phyloP scores from a whole-genome alignment of 2,329 filamentous ascomycete genomes.

The Aspergillus ustus region DNA sequence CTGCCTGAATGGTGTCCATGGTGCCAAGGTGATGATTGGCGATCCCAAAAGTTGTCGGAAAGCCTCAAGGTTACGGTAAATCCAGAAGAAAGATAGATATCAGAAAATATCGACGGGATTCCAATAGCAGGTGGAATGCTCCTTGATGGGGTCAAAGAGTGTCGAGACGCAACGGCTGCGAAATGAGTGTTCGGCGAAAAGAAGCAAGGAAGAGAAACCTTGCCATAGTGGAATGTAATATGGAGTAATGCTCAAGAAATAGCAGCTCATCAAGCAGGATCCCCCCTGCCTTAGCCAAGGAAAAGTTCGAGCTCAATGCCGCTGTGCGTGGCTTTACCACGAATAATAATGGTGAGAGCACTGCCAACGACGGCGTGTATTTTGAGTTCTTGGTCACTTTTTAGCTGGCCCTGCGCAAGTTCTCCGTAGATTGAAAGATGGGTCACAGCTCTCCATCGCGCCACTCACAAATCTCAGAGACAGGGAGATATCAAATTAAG shows the following conservation, averaged over 20 bases:
- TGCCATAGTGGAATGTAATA: conserved; percentile 30
- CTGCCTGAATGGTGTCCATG: conserved; percentile 9
- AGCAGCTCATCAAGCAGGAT: neutral
- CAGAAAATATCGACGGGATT: neutral
- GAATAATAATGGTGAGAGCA: neutral
- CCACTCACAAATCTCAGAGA: neutral
- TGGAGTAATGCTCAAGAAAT: neutral
- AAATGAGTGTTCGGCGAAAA: neutral
- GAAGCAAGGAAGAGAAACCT: conserved; percentile 29
- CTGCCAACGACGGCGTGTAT: neutral
- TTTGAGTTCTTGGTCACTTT: neutral
- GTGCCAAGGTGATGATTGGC: neutral
- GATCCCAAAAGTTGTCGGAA: neutral
- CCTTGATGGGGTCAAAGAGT: neutral
- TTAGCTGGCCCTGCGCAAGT: neutral
- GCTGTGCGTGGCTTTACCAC: neutral
- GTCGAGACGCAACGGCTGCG: neutral
- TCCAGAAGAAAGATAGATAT: neutral
- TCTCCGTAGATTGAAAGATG: neutral
- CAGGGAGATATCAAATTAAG: neutral
- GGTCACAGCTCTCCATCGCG: too few relatives aligned
- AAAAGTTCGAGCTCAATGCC: neutral
- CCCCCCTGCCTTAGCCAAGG: conserved; percentile 1
- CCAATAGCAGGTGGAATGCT: neutral
- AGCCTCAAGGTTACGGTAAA: neutral